These are phyloP conservation scores for Geranomyces michiganensis DNA, from an alignment of 192 early-diverging fungal species.

Conservation along the genomic window DNA sequence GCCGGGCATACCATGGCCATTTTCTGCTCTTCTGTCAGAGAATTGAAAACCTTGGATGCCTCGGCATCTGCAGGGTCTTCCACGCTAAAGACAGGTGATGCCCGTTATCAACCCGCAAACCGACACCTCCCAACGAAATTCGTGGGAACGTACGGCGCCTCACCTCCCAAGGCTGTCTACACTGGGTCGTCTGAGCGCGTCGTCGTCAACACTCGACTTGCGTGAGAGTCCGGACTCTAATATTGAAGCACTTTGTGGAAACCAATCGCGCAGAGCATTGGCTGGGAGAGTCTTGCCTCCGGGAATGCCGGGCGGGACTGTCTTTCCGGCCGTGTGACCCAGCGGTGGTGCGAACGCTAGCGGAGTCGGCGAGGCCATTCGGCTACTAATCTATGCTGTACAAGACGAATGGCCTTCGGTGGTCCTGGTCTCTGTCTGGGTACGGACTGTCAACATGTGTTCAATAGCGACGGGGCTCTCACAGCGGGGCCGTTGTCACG, in stretches of 20 bases:
- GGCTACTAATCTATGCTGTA: too few relatives aligned
- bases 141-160: background rate
- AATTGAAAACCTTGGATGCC: background rate
- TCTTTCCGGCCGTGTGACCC: too few relatives aligned
- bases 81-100: background rate
- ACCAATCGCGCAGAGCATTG: background rate
- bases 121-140: background rate
- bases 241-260: background rate
- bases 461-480: too few relatives aligned
- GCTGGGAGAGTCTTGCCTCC: background rate
- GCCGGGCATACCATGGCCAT: background rate
- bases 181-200: background rate
- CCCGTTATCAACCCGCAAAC: background rate
- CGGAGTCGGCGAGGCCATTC: too few relatives aligned
- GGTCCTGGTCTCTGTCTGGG: too few relatives aligned
- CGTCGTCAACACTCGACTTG: background rate
- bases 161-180: slow-evolving; percentile 5
- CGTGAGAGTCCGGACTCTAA: background rate
- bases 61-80: slow-evolving; percentile 4
- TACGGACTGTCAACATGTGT: too few relatives aligned
- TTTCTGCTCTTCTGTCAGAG: slow-evolving; percentile 8
- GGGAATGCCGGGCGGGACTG: too few relatives aligned
- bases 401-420: too few relatives aligned
- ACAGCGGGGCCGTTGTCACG: too few relatives aligned
- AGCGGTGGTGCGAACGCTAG: too few relatives aligned